Conservation (phyloP, 371 early-diverging fungal genomes). For the Umbelopsis sp. region DNA sequence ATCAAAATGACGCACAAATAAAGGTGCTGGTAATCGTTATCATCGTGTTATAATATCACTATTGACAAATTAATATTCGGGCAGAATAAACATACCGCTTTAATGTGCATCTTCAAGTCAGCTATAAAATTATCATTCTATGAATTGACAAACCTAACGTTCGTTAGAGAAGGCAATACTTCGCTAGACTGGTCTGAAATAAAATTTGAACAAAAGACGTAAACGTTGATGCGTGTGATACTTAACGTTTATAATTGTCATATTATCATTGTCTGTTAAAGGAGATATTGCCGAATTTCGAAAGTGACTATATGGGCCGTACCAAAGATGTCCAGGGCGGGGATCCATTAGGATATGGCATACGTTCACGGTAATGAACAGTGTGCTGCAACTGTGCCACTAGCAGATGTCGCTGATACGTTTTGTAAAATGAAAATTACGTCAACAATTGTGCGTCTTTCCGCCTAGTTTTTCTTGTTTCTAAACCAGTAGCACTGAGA, state of each 20-base stretch:
- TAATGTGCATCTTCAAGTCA: no score
- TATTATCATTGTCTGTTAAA: slow-evolving; percentile 1
- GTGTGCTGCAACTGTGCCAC: no score
- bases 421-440: no score
- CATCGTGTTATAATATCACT: neutral
- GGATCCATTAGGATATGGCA: no score
- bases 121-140: no score
- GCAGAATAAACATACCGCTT: neutral
- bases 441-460: no score
- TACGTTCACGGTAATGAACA: no score
- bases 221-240: neutral
- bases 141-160: neutral
- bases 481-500: no score
- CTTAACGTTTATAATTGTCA: neutral
- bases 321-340: no score
- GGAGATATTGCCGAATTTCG: slow-evolving; percentile 16
- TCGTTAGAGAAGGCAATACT: neutral
- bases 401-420: no score
- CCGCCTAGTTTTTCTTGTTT: no score
- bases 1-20: neutral
- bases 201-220: neutral
- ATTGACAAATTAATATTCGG: neutral
- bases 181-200: slow-evolving; percentile 7
- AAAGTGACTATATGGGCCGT: neutral
- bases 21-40: neutral